phyloP scores from a whole-genome alignment of 2,329 filamentous ascomycete genomes.

The Curvularia lunata region DNA sequence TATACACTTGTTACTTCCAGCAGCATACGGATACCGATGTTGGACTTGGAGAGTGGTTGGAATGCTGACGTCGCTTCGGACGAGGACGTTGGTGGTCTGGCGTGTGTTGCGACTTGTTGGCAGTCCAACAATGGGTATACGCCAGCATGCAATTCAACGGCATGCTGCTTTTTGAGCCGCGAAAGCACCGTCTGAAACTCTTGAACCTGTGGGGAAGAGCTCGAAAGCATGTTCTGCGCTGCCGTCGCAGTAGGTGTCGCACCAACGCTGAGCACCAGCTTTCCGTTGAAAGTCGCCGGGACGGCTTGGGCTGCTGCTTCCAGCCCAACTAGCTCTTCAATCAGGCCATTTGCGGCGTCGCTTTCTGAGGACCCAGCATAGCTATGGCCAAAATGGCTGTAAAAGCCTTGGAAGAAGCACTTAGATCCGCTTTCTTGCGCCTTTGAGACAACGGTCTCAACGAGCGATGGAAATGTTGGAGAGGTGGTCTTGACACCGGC shows the following conservation, averaged over 20 bases:
- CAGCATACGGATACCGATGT: conserved; percentile 72
- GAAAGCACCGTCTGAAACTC: conserved; percentile 53
- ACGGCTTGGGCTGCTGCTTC: conserved; percentile 55
- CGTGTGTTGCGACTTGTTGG: conserved; percentile 78
- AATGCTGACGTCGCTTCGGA: conserved; percentile 22
- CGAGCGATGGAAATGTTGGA: conserved; percentile 54
- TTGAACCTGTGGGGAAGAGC: conserved; percentile 45
- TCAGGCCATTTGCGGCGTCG: conserved; percentile 66
- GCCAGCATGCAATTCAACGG: conserved; percentile 75
- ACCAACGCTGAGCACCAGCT: conserved; percentile 70
- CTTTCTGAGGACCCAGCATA: conserved; percentile 64
- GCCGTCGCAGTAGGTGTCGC: conserved; percentile 77
- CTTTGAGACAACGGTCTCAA: conserved; percentile 54
- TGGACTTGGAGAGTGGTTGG: conserved; percentile 56
- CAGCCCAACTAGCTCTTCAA: conserved; percentile 65
- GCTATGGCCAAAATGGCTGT: conserved; percentile 75
- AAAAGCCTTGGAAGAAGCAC: conserved; percentile 66
- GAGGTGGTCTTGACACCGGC: conserved; percentile 68
- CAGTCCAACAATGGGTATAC: conserved; percentile 79
- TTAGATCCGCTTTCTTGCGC: conserved; percentile 20
- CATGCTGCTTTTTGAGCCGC: conserved; percentile 39
- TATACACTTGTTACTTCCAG: conserved; percentile 76
- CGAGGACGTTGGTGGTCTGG: conserved; percentile 51
- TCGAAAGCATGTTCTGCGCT: conserved; percentile 63
- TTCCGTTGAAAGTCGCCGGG: conserved; percentile 36